Evolutionary conservation across 345 rosid species (phyloP), one percentile per base, ranked within the genome.

Genomic region (Syzygium aqueum): DNA sequence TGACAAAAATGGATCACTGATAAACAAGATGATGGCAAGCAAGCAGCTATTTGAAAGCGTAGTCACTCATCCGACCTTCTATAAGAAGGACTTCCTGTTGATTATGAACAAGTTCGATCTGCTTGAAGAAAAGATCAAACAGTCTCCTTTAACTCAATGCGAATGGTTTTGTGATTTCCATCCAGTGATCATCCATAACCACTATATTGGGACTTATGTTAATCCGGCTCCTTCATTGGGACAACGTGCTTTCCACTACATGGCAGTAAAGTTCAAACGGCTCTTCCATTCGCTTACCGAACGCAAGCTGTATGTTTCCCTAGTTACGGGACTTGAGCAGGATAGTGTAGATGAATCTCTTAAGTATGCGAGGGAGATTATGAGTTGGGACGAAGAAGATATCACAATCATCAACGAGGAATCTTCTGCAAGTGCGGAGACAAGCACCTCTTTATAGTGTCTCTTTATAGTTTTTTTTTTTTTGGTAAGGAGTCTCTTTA

Each of bases 11-110:
- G 98, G 99, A 77, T 89, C 88, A 90, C 88, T 28, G 65, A 89
- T 85, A 84, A 97, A 96, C 95, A 96, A 96, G 92, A 97, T 97
- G 97, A 40, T 97, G 82, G 95, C 93, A 28, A 95, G 93, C 96
- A 95, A 88, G 89, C 87, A 93, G 85, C 92, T 95, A 63, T 94
- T 97, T 13, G 93, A 96, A 87, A 91, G 83, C 73, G 90, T 94
- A 17, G 94, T 87, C 51, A 95, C 91, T 1, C 93, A 95, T 89
- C 98, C 95, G 14, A 87, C 86, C 88, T 93, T 96, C 33, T 89
- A 92, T 67, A 86, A 91, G 14, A 97, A 96, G 92, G 88, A 92
- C 91, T 95, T 97, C 91, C 99, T 94, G n/a, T 92, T 97, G 17
- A 61, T 95, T 51, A 95, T 97, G 57, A 96, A 95, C 90, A 96